Evolutionary conservation across 345 rosid species (phyloP), one percentile per base, ranked within the genome.

Genomic region (Viola odorata): DNA sequence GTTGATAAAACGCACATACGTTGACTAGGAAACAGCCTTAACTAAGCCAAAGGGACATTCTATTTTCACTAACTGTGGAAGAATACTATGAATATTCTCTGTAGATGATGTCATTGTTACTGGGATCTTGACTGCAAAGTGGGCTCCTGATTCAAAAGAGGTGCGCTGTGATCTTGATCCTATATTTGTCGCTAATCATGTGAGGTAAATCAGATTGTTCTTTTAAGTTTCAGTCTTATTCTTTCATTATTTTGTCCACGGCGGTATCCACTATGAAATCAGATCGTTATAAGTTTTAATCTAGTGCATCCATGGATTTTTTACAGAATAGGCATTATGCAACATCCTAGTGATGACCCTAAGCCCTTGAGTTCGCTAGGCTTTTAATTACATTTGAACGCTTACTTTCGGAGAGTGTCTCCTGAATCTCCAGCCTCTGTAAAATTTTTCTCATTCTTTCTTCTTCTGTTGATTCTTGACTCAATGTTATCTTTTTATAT

Each of bases 141-240:
- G 99, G 99, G 87, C 99, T 75, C 87, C 95, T 68, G 91, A 89
- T 68, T 56, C 87, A 55, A 92, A 81, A 77, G 97, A 90, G 53
- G 99, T 89, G 11, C 95, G 99, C 42, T 85, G 95, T 69, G 95
- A 86, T 74, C 97, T 92, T 78, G 96, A 89, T 62, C 99, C 96
- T 48, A 65, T 83, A 58, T 69, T 92, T 70, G 72, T 92, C 66
- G 97, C 95, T 44, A 92, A 92, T 69, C 81, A 89, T 75, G 77
- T 87, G 65, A 87, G 95, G 99, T 89, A 84, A 69, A 57, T 75
- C 41, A 44, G 51, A 63, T 16, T 17, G 8, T 11, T 52, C 37
- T 57, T 44, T 37, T 40, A 9, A 9, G 4, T 36, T 45, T 36
- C 60, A 14, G 8, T 60, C 16, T 41, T 36, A 42, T 14, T 60